Percentiles rank a stretch among this genome's conserved stretches.
These are phyloP conservation scores for Sporisorium sorghi DNA, from an alignment of 1,284 basidiomycete species.

Conservation along the genomic window DNA sequence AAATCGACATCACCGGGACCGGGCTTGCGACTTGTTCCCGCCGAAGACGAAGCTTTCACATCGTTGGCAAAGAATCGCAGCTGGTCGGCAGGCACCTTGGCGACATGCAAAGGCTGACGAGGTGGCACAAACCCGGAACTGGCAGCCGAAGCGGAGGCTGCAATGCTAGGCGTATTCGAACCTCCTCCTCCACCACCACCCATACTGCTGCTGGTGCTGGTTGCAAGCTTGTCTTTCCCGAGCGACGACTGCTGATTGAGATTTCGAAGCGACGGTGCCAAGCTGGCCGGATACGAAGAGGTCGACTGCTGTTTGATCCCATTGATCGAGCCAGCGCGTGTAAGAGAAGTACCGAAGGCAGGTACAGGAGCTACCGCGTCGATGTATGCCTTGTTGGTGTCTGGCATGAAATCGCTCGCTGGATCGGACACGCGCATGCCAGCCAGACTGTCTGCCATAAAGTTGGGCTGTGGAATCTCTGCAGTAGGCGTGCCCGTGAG, in stretches of 20 bases:
- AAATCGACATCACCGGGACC: conserved; percentile 28
- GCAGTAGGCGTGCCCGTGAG: conserved; percentile 25
- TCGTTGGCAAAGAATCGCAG: conserved; percentile 53
- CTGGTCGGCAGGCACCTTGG: conserved; percentile 43
- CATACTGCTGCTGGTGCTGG: conserved; percentile 26
- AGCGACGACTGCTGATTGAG: conserved; percentile 19
- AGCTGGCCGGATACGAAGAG: conserved; percentile 22
- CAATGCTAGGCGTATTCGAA: conserved; percentile 30
- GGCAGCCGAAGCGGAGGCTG: conserved; percentile 38
- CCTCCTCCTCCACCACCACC: conserved; percentile 5
- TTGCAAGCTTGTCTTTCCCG: conserved; percentile 7
- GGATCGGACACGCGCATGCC: conserved; percentile 31
- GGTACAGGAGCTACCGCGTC: conserved; percentile 13
- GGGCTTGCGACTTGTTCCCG: conserved; percentile 9
- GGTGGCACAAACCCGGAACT: conserved; percentile 47
- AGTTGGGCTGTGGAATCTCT: conserved; percentile 21
- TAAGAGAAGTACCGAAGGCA: conserved; percentile 22
- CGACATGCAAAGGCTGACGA: conserved; percentile 35
- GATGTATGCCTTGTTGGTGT: conserved; percentile 49
- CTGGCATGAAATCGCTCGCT: conserved; percentile 45
- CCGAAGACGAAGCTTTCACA: conserved; percentile 11
- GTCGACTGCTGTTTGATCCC: conserved; percentile 2
- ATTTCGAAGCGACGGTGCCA: conserved; percentile 30
- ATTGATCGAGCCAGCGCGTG: conserved; percentile 25
- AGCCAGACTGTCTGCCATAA: conserved; percentile 19